Base-by-base conservation (phyloP, 2,329 filamentous ascomycete species). In the Colletotrichum abscissum region DNA sequence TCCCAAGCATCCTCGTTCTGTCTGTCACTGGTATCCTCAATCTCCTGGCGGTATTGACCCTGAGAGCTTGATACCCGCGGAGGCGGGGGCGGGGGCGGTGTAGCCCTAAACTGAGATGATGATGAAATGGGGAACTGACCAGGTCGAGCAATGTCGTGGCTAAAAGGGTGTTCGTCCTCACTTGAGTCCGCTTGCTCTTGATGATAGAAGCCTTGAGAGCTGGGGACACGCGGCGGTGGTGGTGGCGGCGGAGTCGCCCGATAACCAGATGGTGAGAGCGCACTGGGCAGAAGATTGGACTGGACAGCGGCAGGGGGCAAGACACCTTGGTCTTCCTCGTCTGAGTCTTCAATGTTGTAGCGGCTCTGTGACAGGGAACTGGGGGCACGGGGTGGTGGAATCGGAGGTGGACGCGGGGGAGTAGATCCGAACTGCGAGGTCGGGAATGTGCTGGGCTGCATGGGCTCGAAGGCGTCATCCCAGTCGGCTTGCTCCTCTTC, bases 61-160 rank as follows among this genome's bases (percentile, higher is more conserved):
- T 71, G 71, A 16, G 71, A 66, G 49, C 56, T 56, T n/a, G 46
- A n/a, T 22, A 49, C 60, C 30, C 67, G 60, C 26, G 46, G 67
- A 33, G 56, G 70, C 19, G 67, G 70, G 35, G 67, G 28, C 1
- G 70, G 56, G 46, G 70, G 70, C 42, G 70, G 55, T 30, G 67
- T 22, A 12, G 66, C 67, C 60, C 67, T 70, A 9, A 46, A 70
- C 5, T 70, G 70, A 65, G 70, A 73, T 73, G 67, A 59, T 62
- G 70, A 73, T 73, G 70, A 73, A 73, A 73, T 65, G 70, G 70
- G 70, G 60, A 70, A 73, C 67, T 73, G 70, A 73, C 67, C 70
- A 70, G 70, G 60, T 70, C 67, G 70, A 70, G 70, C 59, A 46
- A 60, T 24, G 30, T 65, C 35, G 56, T 52, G 52, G 28, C 42